A percentile compares a stretch with the other conserved stretches of the same genome.
These are phyloP conservation scores for Breynia disticha DNA, from an alignment of 441 rosid genomes.

Conservation along the genomic window DNA sequence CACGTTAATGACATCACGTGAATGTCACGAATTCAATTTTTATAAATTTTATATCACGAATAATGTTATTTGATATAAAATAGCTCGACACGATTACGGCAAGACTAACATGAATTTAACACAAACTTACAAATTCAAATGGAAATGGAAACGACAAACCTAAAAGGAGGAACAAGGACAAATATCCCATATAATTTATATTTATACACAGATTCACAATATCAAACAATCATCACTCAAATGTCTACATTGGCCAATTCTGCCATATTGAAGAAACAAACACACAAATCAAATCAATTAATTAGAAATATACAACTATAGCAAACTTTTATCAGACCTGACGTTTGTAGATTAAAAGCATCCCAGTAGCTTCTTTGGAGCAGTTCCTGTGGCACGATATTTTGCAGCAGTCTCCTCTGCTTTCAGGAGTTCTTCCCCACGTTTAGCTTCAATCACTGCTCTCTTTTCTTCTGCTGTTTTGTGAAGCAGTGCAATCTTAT, in stretches of 20 bases:
- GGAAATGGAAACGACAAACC: no score
- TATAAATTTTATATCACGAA: no score
- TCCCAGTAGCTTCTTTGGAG: slow-evolving; percentile 69
- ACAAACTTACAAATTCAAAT: no score
- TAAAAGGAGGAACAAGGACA: no score
- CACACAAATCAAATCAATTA: slow-evolving; percentile 20
- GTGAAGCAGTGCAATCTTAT: slow-evolving; percentile 64
- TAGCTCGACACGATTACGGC: no score
- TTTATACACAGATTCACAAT: background rate
- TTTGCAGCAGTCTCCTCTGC: slow-evolving; percentile 82
- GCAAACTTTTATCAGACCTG: slow-evolving; percentile 10
- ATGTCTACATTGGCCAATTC: slow-evolving; percentile 8
- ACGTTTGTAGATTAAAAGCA: slow-evolving; percentile 22
- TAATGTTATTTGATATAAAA: no score
- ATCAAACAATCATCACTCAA: slow-evolving; percentile 8
- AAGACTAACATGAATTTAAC: no score
- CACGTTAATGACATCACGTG: no score
- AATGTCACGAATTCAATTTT: no score
- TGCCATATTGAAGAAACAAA: slow-evolving; percentile 15
- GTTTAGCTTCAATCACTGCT: slow-evolving; percentile 67
- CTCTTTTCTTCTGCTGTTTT: slow-evolving; percentile 75
- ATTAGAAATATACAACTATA: slow-evolving; percentile 19
- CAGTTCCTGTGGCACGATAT: slow-evolving; percentile 59
- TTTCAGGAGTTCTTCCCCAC: slow-evolving; percentile 67
- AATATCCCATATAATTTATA: background rate